A percentile compares a stretch with the other conserved stretches of the same genome.
Conservation (phyloP, 805 yeast species). For the Zygosaccharomyces bailii region DNA sequence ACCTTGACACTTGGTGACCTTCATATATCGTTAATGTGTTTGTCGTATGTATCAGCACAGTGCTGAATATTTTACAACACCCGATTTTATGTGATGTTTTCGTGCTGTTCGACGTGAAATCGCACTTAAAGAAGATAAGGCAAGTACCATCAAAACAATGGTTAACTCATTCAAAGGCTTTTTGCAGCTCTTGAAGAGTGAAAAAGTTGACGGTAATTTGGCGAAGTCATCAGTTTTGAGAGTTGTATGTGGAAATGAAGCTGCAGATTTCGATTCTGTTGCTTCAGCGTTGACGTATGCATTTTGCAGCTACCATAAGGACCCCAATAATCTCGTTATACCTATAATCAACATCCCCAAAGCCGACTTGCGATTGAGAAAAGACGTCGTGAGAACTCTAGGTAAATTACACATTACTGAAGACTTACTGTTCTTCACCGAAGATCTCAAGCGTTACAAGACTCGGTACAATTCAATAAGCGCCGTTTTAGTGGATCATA, state of each 20-base stretch:
- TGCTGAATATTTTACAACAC: no score
- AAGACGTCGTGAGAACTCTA: slow-evolving; percentile 63
- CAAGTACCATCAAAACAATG: slow-evolving; percentile 7
- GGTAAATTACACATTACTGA: slow-evolving; percentile 43
- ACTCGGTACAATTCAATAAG: slow-evolving; percentile 30
- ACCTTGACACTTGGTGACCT: slow-evolving; percentile 16
- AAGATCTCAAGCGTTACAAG: slow-evolving; percentile 49
- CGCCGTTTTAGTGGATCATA: slow-evolving; percentile 79
- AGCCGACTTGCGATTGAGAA: slow-evolving; percentile 62
- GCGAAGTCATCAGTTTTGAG: slow-evolving; percentile 6
- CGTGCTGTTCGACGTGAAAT: no score
- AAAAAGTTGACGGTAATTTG: slow-evolving; percentile 9
- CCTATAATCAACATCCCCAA: slow-evolving; percentile 76
- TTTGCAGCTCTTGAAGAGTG: slow-evolving; percentile 12
- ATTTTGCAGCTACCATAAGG: slow-evolving; percentile 35
- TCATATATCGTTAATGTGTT: slow-evolving; percentile 23
- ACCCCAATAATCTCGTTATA: slow-evolving; percentile 39
- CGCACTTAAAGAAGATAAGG: no score
- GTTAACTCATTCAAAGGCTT: slow-evolving; percentile 12
- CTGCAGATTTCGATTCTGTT: slow-evolving; percentile 88
- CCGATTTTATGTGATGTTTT: no score
- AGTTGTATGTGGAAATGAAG: slow-evolving; percentile 62
- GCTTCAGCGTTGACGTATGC: slow-evolving; percentile 72
- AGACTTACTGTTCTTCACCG: slow-evolving; percentile 56
- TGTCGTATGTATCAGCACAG: no score